A percentile compares a stretch with the other conserved stretches of the same genome.
phyloP scores from a whole-genome alignment of 345 rosid species.

The Salix exigua region DNA sequence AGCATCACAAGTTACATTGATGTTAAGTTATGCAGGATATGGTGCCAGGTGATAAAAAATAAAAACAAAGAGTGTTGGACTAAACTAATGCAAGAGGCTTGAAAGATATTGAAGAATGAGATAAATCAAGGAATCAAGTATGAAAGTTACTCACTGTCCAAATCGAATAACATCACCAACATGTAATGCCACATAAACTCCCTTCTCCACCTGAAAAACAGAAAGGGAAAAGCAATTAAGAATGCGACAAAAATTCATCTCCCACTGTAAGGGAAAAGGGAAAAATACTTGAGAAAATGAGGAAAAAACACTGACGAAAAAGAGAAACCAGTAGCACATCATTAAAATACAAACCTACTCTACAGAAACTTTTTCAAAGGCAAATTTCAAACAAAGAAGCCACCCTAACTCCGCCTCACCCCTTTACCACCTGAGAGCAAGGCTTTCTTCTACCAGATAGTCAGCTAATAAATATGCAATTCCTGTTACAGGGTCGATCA shows the following conservation, averaged over 20 bases:
- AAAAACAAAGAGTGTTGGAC: too few species aligned
- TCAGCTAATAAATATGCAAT: not conserved
- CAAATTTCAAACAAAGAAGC: not conserved
- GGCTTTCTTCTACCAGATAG: not conserved
- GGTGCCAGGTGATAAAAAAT: not conserved
- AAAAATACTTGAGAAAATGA: not conserved
- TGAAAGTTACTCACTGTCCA: slow-evolving; percentile 64
- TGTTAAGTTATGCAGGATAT: not conserved
- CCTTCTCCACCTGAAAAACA: slow-evolving; percentile 52
- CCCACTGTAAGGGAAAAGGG: not conserved
- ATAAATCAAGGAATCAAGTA: slow-evolving; percentile 7
- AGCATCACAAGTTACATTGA: not conserved
- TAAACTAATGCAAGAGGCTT: not conserved
- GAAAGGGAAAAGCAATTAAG: not conserved
- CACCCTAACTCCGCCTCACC: not conserved
- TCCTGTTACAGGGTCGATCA: not conserved
- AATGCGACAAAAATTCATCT: not conserved
- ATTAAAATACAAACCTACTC: too few species aligned
- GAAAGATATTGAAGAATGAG: slow-evolving; percentile 4
- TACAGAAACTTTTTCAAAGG: not conserved
- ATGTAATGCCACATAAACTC: slow-evolving; percentile 58
- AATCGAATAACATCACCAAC: slow-evolving; percentile 94
- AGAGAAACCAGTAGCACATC: not conserved
- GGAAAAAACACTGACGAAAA: not conserved
- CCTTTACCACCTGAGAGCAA: not conserved